phyloP scores from a whole-genome alignment of 2,329 filamentous ascomycete genomes.

The Trichoderma afroharzianum region DNA sequence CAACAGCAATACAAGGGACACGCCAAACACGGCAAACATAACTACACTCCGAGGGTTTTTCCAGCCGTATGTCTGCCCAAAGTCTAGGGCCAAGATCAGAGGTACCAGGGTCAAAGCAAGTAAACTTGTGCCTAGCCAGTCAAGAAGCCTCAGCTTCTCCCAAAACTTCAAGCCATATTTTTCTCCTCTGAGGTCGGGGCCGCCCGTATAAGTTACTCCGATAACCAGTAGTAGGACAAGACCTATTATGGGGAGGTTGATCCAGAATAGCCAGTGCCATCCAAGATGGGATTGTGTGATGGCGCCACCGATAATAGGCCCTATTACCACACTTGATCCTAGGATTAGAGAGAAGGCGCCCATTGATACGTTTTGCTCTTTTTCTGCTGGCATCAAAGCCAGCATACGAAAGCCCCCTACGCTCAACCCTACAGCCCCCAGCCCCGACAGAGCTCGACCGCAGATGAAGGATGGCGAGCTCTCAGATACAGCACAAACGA shows the following conservation, averaged over 20 bases:
- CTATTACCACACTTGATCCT: background rate
- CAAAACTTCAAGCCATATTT: background rate
- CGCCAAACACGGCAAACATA: background rate
- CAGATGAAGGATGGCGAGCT: background rate
- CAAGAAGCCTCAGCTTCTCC: background rate
- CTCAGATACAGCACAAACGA: background rate
- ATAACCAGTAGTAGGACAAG: background rate
- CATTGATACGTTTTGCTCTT: background rate
- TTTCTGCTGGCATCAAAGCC: background rate
- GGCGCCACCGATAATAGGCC: background rate
- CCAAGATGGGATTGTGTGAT: background rate
- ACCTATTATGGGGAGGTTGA: background rate
- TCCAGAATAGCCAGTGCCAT: conserved; percentile 9
- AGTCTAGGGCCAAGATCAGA: background rate
- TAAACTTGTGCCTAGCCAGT: background rate
- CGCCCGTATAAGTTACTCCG: background rate
- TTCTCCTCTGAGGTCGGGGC: background rate
- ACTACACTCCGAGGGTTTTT: background rate
- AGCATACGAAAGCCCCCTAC: conserved; percentile 6
- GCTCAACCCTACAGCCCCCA: conserved; percentile 2
- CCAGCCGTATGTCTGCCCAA: background rate
- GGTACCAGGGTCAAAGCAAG: background rate
- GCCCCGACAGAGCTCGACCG: background rate
- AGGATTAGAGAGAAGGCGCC: background rate
- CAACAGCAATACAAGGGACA: background rate